Evolutionary conservation across 2,329 filamentous ascomycete genomes (phyloP).

Genomic region (Annulohypoxylon truncatum): DNA sequence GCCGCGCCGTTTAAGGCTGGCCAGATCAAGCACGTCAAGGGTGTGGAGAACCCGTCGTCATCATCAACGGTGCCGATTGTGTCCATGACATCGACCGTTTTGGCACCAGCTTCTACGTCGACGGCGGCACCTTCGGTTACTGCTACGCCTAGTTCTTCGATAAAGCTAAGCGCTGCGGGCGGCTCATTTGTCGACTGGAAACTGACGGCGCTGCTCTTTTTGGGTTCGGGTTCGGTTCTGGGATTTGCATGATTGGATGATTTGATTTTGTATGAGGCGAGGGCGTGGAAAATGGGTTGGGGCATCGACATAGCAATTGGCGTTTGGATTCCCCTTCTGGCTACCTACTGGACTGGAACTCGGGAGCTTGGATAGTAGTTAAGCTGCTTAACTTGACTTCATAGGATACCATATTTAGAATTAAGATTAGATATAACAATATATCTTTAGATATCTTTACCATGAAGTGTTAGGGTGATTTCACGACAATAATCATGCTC

Average conservation of each 20-base stretch:
- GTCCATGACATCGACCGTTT: background rate
- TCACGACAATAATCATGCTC: too few species aligned
- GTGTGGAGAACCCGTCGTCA: slow-evolving; percentile 5
- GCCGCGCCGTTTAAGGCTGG: slow-evolving; percentile 59
- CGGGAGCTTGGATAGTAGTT: background rate
- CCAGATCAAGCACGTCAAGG: slow-evolving; percentile 59
- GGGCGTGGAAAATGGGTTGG: background rate
- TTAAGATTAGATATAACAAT: background rate
- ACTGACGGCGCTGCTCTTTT: slow-evolving; percentile 1
- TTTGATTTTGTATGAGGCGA: slow-evolving; percentile 11
- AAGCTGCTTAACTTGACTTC: slow-evolving; percentile 3
- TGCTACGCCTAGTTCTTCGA: background rate
- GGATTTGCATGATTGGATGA: slow-evolving; percentile 12
- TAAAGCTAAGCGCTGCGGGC: slow-evolving; percentile 5
- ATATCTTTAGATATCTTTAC: background rate
- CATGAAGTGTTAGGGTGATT: too few species aligned
- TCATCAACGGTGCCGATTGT: slow-evolving; percentile 17
- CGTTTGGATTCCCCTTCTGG: slow-evolving; percentile 16
- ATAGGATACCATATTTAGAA: slow-evolving; percentile 11
- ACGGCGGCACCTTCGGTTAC: background rate
- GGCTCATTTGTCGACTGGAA: slow-evolving; percentile 4
- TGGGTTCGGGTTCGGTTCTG: slow-evolving; percentile 9
- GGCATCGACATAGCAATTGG: slow-evolving; percentile 27
- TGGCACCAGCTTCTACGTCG: background rate
- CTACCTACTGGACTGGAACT: background rate